phyloP scores from a whole-genome alignment of 2,329 filamentous ascomycete species.

The Fonsecaea erecta region DNA sequence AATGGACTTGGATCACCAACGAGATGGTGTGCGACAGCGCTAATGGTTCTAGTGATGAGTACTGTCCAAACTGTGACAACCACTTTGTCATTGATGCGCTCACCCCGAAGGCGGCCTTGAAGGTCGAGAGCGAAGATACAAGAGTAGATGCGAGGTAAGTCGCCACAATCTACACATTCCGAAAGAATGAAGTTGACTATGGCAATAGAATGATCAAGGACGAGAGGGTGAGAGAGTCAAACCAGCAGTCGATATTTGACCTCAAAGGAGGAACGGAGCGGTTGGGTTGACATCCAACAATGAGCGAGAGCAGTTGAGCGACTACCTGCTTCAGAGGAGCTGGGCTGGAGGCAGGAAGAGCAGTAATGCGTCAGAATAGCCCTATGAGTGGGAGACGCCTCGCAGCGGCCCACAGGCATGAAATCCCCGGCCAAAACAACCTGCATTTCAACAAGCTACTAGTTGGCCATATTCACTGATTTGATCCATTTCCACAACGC shows the following conservation, averaged over 20 bases:
- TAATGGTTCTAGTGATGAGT: conserved; percentile 73
- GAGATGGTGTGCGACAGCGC: not conserved
- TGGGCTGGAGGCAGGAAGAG: not conserved
- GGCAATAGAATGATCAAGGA: conserved; percentile 79
- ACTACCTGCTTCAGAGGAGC: not conserved
- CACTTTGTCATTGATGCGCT: conserved; percentile 92
- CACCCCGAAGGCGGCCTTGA: conserved; percentile 78
- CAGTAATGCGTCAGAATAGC: not conserved
- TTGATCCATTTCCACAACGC: conserved; percentile 31
- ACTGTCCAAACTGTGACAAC: conserved; percentile 98
- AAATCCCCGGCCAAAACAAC: conserved; percentile 1
- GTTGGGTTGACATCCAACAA: conserved; percentile 63
- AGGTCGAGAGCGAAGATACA: conserved; percentile 89
- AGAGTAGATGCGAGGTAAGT: conserved; percentile 72
- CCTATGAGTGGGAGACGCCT: not conserved
- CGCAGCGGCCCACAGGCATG: not conserved
- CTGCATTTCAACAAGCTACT: not conserved
- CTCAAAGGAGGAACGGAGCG: conserved; percentile 74
- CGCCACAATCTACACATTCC: not conserved
- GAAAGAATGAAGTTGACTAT: not conserved
- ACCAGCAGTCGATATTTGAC: conserved; percentile 72
- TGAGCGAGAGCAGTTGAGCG: not conserved
- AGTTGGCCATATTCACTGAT: conserved; percentile 14
- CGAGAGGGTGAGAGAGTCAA: conserved; percentile 70
- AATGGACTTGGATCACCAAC: not conserved